Evolutionary conservation across 73 alveolate genomes (phyloP).

Genomic region (Breviolum minutum): DNA sequence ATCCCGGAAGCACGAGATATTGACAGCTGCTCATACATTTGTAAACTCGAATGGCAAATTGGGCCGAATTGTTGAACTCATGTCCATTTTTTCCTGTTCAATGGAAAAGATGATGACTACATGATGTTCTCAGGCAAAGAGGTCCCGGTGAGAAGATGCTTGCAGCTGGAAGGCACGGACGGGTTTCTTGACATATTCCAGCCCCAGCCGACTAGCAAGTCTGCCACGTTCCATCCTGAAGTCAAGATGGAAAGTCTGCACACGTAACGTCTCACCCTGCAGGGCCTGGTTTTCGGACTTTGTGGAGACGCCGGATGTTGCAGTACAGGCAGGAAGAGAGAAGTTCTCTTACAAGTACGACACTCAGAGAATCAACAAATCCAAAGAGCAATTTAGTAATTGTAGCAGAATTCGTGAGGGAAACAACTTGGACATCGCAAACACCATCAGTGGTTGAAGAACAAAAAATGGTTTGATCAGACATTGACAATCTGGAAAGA

Average conservation of each 20-base stretch:
- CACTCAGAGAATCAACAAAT: not conserved
- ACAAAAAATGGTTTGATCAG: too few relatives aligned
- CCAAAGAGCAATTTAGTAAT: too few relatives aligned
- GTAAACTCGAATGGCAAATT: not conserved
- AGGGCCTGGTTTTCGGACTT: conserved; percentile 84
- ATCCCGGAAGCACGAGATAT: not conserved
- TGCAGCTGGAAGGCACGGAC: conserved; percentile 57
- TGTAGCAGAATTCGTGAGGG: too few relatives aligned
- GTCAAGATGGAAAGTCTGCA: not conserved
- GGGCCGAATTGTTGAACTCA: not conserved
- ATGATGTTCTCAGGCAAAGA: not conserved
- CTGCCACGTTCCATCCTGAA: not conserved
- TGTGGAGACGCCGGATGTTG: conserved; percentile 72
- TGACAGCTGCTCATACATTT: not conserved
- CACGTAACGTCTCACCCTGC: not conserved
- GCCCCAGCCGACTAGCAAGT: too few relatives aligned
- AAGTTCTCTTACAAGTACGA: conserved; percentile 41
- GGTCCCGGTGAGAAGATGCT: conserved; percentile 88
- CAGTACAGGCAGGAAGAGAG: conserved; percentile 16
- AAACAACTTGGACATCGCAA: too few relatives aligned
- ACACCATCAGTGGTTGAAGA: too few relatives aligned
- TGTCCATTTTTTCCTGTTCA: not conserved
- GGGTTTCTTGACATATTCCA: too few relatives aligned
- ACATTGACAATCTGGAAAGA: too few relatives aligned
- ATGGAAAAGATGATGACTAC: not conserved